Evolutionary conservation across 2,329 filamentous ascomycete species (phyloP).

Genomic region (Exophiala dermatitidis): DNA sequence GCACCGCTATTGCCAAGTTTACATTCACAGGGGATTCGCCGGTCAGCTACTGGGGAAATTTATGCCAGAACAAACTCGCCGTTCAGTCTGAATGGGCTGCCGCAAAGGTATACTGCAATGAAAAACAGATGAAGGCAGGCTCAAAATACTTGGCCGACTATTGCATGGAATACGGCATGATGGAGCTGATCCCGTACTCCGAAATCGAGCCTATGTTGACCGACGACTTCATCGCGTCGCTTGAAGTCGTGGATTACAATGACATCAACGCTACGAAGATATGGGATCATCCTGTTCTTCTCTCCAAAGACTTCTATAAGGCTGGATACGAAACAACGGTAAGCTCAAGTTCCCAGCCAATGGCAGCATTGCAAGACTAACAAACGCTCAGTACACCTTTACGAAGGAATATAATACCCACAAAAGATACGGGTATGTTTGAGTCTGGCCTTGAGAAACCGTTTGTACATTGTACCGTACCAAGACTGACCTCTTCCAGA

Average conservation of each 20-base stretch:
- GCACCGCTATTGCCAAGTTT: conserved; percentile 8
- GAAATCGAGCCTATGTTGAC: conserved; percentile 29
- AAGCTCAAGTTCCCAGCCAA: conserved; percentile 10
- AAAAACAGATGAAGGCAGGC: conserved; percentile 25
- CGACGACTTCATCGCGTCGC: conserved; percentile 30
- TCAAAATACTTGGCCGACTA: conserved; percentile 1
- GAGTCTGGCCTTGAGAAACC: background rate
- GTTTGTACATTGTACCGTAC: background rate
- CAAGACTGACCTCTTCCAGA: conserved; percentile 15
- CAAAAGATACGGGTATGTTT: conserved; percentile 33
- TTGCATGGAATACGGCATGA: conserved; percentile 26
- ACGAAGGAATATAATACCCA: conserved; percentile 32
- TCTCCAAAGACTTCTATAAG: conserved; percentile 30
- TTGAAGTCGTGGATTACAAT: conserved; percentile 31
- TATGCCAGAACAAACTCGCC: conserved; percentile 31
- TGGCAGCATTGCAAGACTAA: background rate
- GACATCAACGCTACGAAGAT: conserved; percentile 27
- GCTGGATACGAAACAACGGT: conserved; percentile 33
- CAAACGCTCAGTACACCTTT: conserved; percentile 1
- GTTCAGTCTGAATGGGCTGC: conserved; percentile 35
- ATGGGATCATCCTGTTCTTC: conserved; percentile 29
- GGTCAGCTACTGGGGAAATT: conserved; percentile 8
- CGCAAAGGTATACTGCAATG: conserved; percentile 30
- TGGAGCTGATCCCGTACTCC: conserved; percentile 27
- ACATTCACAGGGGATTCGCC: conserved; percentile 6